These are phyloP conservation scores for Brassica carinata DNA, from an alignment of 345 rosid genomes.

Conservation along the genomic window DNA sequence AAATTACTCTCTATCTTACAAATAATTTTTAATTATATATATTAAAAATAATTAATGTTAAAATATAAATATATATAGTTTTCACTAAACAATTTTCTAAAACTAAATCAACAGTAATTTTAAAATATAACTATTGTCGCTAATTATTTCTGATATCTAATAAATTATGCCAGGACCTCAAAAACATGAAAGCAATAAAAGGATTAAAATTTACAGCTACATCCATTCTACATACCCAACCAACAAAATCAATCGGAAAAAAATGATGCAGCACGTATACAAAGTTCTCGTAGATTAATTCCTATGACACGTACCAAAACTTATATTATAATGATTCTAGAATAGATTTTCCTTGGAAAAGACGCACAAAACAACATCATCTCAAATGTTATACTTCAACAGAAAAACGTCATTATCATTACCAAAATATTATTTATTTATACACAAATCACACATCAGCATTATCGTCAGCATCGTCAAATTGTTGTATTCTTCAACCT, in stretches of 20 bases:
- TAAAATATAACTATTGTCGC: background rate
- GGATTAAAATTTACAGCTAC: background rate
- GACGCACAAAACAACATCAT: conserved; percentile 14
- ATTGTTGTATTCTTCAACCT: conserved; percentile 12
- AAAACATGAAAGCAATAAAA: background rate
- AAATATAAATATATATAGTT: too few species aligned
- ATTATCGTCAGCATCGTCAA: conserved; percentile 32
- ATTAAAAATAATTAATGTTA: too few species aligned
- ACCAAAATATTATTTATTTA: conserved; percentile 3
- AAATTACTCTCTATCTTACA: background rate
- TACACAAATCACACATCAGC: conserved; percentile 24
- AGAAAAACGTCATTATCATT: conserved; percentile 20
- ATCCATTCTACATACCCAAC: background rate
- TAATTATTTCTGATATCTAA: background rate
- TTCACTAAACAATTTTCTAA: too few species aligned
- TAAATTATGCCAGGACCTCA: background rate
- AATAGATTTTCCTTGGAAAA: conserved; percentile 28
- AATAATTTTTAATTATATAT: too few species aligned
- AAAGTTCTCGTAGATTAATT: background rate
- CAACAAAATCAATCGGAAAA: background rate
- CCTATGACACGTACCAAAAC: conserved; percentile 7
- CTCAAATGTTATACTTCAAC: background rate
- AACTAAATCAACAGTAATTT: background rate
- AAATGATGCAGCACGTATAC: background rate
- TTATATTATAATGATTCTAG: conserved; percentile 11